These are phyloP conservation scores for Abelmoschus esculentus DNA, from an alignment of 345 rosid genomes.

Conservation along the genomic window DNA sequence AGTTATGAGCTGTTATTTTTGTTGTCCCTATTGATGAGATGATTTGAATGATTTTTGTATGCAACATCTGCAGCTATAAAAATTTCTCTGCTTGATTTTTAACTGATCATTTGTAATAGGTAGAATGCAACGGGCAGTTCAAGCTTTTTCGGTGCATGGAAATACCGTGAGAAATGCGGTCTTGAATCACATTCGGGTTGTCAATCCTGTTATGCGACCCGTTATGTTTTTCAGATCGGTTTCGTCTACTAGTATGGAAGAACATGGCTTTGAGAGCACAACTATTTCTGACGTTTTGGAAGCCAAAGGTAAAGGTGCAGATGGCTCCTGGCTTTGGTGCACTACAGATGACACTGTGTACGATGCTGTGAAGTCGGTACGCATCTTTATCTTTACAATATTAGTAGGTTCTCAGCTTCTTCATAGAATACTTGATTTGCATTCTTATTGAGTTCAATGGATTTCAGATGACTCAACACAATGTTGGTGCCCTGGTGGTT, in stretches of 20 bases:
- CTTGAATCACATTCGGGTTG: constrained; percentile 54
- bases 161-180: constrained; percentile 42
- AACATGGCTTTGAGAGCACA: constrained; percentile 90
- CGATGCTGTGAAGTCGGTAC: constrained; percentile 93
- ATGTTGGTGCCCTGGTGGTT: constrained; percentile 94
- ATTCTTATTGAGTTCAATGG: background rate
- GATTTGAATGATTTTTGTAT: background rate
- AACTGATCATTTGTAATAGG: constrained; percentile 8
- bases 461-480: constrained; percentile 90
- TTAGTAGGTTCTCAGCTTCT: background rate
- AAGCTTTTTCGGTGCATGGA: constrained; percentile 41
- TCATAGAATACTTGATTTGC: background rate
- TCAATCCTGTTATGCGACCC: constrained; percentile 45
- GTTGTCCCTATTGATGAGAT: too few relatives aligned
- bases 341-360: constrained; percentile 79
- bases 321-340: constrained; percentile 99
- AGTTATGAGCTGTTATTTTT: too few relatives aligned
- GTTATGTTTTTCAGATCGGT: constrained; percentile 38
- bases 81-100: background rate
- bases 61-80: background rate
- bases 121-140: constrained; percentile 57
- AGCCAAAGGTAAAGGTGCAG: constrained; percentile 76
- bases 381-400: background rate
- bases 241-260: constrained; percentile 70
- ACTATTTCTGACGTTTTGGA: constrained; percentile 71